A percentile compares a stretch with the other conserved stretches of the same genome.
Evolutionary conservation across 306 rosid species (phyloP).

Genomic region (Vicia faba): DNA sequence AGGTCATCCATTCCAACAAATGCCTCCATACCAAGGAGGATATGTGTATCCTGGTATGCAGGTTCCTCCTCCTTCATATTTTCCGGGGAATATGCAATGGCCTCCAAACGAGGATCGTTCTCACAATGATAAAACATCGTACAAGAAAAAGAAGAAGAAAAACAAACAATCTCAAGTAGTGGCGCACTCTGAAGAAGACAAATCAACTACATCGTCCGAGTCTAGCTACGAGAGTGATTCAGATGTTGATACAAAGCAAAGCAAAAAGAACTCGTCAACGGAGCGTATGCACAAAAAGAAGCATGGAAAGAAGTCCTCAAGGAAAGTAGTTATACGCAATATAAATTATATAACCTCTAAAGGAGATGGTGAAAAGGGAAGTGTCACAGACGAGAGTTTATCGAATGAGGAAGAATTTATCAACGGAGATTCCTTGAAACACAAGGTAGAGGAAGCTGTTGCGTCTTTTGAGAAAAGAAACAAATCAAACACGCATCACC

Average conservation of each 20-base stretch:
- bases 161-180: conserved; percentile 60
- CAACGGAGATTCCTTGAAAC: conserved; percentile 80
- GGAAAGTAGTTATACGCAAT: conserved; percentile 94
- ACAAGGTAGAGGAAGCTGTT: conserved; percentile 85
- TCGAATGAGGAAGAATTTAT: conserved; percentile 65
- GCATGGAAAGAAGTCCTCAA: conserved; percentile 72
- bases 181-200: conserved; percentile 65
- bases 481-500: conserved; percentile 58
- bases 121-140: conserved; percentile 51
- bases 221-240: conserved; percentile 71
- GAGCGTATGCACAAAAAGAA: conserved; percentile 52
- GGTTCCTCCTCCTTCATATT: conserved; percentile 74
- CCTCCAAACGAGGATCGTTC: conserved; percentile 68
- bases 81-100: conserved; percentile 88
- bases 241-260: conserved; percentile 50
- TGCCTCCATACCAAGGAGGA: conserved; percentile 86
- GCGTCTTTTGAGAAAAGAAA: conserved; percentile 76
- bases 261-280: conserved; percentile 51
- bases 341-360: conserved; percentile 92
- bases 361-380: conserved; percentile 70
- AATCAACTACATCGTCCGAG: conserved; percentile 51
- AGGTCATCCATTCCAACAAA: conserved; percentile 71
- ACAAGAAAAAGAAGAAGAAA: conserved; percentile 57
- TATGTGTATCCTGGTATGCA: conserved; percentile 87
- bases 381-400: conserved; percentile 63